Base-by-base conservation (phyloP, 257 asterid species). In the Petrea volubilis region DNA sequence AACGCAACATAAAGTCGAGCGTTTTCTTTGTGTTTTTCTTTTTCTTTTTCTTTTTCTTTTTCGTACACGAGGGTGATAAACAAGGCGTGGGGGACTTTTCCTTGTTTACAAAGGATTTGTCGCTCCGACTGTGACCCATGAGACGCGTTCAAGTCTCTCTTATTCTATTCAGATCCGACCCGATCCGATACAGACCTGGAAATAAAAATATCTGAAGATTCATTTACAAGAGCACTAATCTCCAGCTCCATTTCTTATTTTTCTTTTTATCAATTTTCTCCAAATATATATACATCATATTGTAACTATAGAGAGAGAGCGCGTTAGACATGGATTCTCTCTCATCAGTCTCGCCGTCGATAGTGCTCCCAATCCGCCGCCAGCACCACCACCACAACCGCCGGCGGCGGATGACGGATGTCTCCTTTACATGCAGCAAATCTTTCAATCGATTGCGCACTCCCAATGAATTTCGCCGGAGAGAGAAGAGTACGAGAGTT, bases 271-370 rank as follows among this genome's bases (percentile, higher is more conserved):
- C 28, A 34, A 60, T 61, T 27, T 67, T 47, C 75, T 51, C 50
- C 60, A 25, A 68, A 27, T 64, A 61, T 18, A 67, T 73, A 56
- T 38, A 41, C 72, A 66, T 15, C 28, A 5, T 14, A 27, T 4
- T 18, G 62, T 63, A 65, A 17, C n/a, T n/a, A n/a, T n/a, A n/a
- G n/a, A n/a, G n/a, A 68, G 51, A 7, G 56, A 49, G 7, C 40
- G 27, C 27, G n/a, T 10, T 57, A 18, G 13, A 9, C 29, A 91
- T 91, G 97, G 95, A 89, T 82, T 84, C 93, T 28, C 77, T 91
- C 49, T 56, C 88, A 25, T 79, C 93, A 23, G 93, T 88, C 14
- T 82, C 91, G 1, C 84, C 88, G 5, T 81, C 92, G 2, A 68
- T 85, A 4, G 86, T 89, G 67, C 87, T 80, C 64, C 93, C 86